Evolutionary conservation across 2,329 filamentous ascomycete species (phyloP), one percentile per base, ranked within the genome.

Genomic region (Aspergillus sojae): DNA sequence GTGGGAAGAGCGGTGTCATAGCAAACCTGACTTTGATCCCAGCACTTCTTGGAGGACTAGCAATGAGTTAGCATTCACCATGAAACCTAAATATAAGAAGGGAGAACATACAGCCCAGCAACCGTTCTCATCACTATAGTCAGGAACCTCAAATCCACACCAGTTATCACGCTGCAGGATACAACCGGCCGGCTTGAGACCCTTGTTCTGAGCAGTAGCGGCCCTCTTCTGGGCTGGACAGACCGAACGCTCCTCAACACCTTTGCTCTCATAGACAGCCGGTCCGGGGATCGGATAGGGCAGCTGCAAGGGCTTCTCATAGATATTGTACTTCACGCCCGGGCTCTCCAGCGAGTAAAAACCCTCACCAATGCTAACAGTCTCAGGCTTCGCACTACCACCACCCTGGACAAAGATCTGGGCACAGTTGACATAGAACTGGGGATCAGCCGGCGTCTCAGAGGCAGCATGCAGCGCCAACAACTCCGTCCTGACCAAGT

Each of bases 351-450:
- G 76, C 58, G 82, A 75, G 60, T 91, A 83, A 69, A 91, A 84
- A 9, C 89, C 62, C 62, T 67, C 89, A 0, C 90, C 90, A 64
- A 93, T 92, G 58, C 80, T 83, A 62, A 89, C 88, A 3, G 82
- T 85, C 62, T 75, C 65, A 0, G 86, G 85, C 7, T 86, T 78
- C 1, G 81, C 74, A 0, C 80, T 75, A 7, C 80, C 84, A 1
- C 77, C 74, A 54, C 83, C 83, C 34, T 86, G 71, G 55, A 93
- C 76, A 72, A 86, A 90, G 66, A 93, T 81, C 76, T 93, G 91
- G 1, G 89, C 89, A 74, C 91, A 93, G 58, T 89, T 88, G 58
- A 85, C 80, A 74, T 91, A 93, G 78, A 91, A 91, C 75, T 93
- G 90, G n/a, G 91, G 87, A 62, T 89, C 83, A 1, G 77, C 72